Evolutionary conservation across 768 basidiomycete genomes (phyloP).

Genomic region (Leccinum longicurvipes): DNA sequence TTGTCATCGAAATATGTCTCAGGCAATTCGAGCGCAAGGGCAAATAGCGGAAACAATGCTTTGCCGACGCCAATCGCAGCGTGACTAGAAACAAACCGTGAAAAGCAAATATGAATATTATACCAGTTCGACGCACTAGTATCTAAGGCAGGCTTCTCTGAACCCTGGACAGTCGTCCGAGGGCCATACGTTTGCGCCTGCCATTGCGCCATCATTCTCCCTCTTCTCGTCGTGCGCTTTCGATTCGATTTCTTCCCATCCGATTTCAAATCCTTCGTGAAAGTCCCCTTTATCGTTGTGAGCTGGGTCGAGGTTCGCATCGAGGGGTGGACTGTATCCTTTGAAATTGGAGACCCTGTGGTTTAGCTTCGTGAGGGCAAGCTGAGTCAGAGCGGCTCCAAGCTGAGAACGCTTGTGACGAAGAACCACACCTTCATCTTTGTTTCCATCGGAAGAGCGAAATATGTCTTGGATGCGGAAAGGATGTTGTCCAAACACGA

Average conservation of each 20-base stretch:
- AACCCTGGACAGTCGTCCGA: slow-evolving; percentile 55
- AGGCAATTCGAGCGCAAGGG: slow-evolving; percentile 58
- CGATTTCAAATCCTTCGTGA: slow-evolving; percentile 89
- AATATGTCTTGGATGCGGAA: slow-evolving; percentile 54
- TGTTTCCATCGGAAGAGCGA: slow-evolving; percentile 53
- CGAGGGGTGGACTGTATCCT: slow-evolving; percentile 69
- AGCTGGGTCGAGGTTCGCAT: slow-evolving; percentile 66
- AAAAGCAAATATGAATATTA: slow-evolving; percentile 3
- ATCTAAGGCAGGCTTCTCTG: slow-evolving; percentile 52
- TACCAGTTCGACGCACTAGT: slow-evolving; percentile 53
- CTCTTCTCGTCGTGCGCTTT: slow-evolving; percentile 26
- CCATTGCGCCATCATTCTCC: slow-evolving; percentile 52
- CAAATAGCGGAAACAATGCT: slow-evolving; percentile 65
- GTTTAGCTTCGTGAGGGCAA: slow-evolving; percentile 48
- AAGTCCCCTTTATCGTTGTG: slow-evolving; percentile 74
- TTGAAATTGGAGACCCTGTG: slow-evolving; percentile 72
- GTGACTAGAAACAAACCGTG: slow-evolving; percentile 45
- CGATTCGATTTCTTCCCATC: slow-evolving; percentile 54
- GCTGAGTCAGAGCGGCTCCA: not conserved
- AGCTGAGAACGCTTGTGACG: not conserved
- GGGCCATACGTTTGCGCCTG: slow-evolving; percentile 81
- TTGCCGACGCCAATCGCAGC: slow-evolving; percentile 51
- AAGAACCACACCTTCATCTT: slow-evolving; percentile 59
- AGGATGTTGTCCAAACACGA: slow-evolving; percentile 44
- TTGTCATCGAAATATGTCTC: slow-evolving; percentile 67